Base-by-base conservation (phyloP, 305 asterid species). In the Fraxinus dipetala region DNA sequence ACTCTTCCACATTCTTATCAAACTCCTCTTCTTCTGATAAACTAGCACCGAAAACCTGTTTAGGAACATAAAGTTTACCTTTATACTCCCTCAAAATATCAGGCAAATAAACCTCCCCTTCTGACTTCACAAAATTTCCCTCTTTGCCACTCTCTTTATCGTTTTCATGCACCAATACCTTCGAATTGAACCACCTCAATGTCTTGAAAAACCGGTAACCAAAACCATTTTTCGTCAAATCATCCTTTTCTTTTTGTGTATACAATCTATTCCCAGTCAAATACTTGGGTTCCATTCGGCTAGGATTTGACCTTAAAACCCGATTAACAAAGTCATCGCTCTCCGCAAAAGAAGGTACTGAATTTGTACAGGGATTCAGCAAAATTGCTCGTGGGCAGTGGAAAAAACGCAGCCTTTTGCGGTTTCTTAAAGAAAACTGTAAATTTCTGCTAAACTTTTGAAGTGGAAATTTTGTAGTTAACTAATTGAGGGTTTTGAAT, bases 1-100 rank as follows among this genome's bases (percentile, higher is more conserved):
- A 85, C 88, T 91, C 97, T 82, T 91, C 89, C 82, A 93, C 89
- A 79, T 83, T 87, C 89, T 88, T 91, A 77, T 92, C 91, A 32
- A 96, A 96, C 84, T 90, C 93, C 84, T 93, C 97, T 79, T 94
- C 99, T 84, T 96, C 98, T 0, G 98, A 91, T 65, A 96, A 86
- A 87, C 56, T 89, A 38, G 90, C 84, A 82, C 89, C 89, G 43
- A 94, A 96, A 34, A 91, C 88, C 79, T 87, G 90, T 78, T 87
- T 89, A 9, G 92, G 92, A 63, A 89, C 92, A 85, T 87, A 89
- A 43, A 89, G 82, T 70, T 86, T 87, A 70, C 92, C 90, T 63
- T 85, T 89, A 83, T 85, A 83, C 79, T 87, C 88, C 88, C 90
- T 86, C 83, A 89, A 83, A 78, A 89, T 87, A 32, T 89, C 92